Percentiles rank a stretch among this genome's conserved stretches.
These are phyloP conservation scores for Malus fusca DNA, from an alignment of 306 rosid species.

Conservation along the genomic window DNA sequence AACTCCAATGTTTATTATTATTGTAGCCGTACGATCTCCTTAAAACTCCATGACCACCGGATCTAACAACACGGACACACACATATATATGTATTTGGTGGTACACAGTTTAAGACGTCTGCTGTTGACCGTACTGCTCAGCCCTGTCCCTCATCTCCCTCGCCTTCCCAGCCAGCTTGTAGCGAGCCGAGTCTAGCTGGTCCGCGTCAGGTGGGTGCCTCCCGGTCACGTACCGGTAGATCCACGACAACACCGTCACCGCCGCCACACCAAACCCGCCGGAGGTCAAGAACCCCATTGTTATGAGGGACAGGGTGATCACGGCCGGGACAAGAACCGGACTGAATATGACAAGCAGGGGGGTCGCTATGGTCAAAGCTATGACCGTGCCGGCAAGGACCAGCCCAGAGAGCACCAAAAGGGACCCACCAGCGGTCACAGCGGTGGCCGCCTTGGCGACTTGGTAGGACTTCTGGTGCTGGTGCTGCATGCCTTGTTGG, in stretches of 20 bases:
- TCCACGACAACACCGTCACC: slow-evolving; percentile 58
- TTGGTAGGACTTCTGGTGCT: slow-evolving; percentile 27
- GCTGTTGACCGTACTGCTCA: slow-evolving; percentile 53
- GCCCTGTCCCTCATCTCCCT: slow-evolving; percentile 67
- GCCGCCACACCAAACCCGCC: slow-evolving; percentile 72
- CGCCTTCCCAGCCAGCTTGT: slow-evolving; percentile 43
- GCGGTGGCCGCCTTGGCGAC: slow-evolving; percentile 57
- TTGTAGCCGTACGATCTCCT: neutral
- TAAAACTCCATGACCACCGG: neutral
- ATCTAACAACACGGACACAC: neutral
- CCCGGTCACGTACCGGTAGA: slow-evolving; percentile 50
- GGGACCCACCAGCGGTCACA: slow-evolving; percentile 52
- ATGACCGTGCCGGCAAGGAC: slow-evolving; percentile 46
- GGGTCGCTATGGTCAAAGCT: slow-evolving; percentile 45
- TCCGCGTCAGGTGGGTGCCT: slow-evolving; percentile 44
- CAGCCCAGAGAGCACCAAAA: slow-evolving; percentile 49
- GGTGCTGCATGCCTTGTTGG: neutral
- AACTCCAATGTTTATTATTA: neutral
- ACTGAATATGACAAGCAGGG: slow-evolving; percentile 70
- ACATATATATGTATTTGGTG: neutral
- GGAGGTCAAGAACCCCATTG: slow-evolving; percentile 53
- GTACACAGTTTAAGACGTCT: slow-evolving; percentile 11
- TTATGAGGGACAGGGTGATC: slow-evolving; percentile 25
- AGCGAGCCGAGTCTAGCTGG: slow-evolving; percentile 43
- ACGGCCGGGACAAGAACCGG: slow-evolving; percentile 73